Base-by-base conservation (phyloP, 2,329 filamentous ascomycete genomes). In the Penicillium sp. region DNA sequence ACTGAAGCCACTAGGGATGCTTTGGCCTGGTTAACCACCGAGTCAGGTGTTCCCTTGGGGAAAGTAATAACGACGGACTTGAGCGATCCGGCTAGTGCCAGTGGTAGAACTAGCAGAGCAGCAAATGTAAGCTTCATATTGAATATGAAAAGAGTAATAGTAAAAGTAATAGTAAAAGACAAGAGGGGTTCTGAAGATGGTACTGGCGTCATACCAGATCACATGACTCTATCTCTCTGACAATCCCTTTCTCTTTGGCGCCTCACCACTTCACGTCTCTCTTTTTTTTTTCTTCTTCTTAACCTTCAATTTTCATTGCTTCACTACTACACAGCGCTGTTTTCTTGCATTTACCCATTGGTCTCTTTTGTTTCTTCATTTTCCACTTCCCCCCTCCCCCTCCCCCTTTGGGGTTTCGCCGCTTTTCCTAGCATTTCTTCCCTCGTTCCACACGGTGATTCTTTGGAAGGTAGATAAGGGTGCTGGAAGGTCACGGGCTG, bases 41-140 rank as follows among this genome's bases (percentile, higher is more conserved):
- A 80, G 60, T 88, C 78, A 19, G 90, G 87, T 65, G 86, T 88
- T 45, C 84, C 80, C 49, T 86, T 78, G 25, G 88, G 85, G 69
- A 91, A 96, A 68, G 83, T 90, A 67, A 97, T 81, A 65, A 97
- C 86, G 61, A 95, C 85, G 35, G 85, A 84, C 73, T 90, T 90
- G 69, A 86, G 82, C 1, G 77, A 74, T 47, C 62, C 78, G 54
- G 88, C 87, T 65, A 89, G 81, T 58, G 84, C 85, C 57, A 85
- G 71, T 30, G 81, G 80, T 59, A 84, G 79, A 49, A 88, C 77
- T 51, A 86, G 75, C 40, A 85, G 73, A 16, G 31, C 12, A 51
- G 84, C 69, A 64, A 88, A 67, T 57, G 82, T 71, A 65, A 87
- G 76, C 76, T 83, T 89, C 90, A 93, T 94, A 25, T 26, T 49